phyloP scores from a whole-genome alignment of 345 rosid genomes.

The Anastatica hierochuntica region DNA sequence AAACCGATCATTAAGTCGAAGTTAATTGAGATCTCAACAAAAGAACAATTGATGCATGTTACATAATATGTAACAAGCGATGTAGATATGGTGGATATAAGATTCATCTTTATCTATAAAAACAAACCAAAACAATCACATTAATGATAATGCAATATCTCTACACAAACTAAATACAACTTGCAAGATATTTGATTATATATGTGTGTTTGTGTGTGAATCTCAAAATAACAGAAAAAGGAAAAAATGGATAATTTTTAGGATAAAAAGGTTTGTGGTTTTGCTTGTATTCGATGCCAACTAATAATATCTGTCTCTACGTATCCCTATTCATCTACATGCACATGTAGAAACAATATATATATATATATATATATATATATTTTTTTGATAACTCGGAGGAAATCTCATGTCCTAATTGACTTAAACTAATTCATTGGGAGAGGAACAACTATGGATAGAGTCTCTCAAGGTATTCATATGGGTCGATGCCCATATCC shows the following conservation, averaged over 20 bases:
- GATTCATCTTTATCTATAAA: not conserved
- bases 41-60: conserved; percentile 12
- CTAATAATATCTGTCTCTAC: conserved; percentile 24
- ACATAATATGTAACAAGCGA: not conserved
- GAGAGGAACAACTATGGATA: no score
- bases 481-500: no score
- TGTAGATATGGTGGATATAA: conserved; percentile 12
- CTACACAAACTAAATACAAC: conserved; percentile 7
- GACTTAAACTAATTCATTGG: no score
- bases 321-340: conserved; percentile 6
- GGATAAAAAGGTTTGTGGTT: conserved; percentile 23
- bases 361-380: not conserved
- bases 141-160: conserved; percentile 9
- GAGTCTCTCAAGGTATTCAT: no score
- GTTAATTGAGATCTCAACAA: no score
- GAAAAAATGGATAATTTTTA: not conserved
- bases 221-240: conserved; percentile 14
- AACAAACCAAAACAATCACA: conserved; percentile 11
- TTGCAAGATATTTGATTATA: conserved; percentile 14
- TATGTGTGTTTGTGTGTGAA: not conserved
- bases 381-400: no score
- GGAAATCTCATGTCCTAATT: no score
- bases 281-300: conserved; percentile 34
- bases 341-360: no score
- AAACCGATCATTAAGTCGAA: not conserved